Evolutionary conservation across 257 asterid species (phyloP).

Genomic region (Primulina eburnea): DNA sequence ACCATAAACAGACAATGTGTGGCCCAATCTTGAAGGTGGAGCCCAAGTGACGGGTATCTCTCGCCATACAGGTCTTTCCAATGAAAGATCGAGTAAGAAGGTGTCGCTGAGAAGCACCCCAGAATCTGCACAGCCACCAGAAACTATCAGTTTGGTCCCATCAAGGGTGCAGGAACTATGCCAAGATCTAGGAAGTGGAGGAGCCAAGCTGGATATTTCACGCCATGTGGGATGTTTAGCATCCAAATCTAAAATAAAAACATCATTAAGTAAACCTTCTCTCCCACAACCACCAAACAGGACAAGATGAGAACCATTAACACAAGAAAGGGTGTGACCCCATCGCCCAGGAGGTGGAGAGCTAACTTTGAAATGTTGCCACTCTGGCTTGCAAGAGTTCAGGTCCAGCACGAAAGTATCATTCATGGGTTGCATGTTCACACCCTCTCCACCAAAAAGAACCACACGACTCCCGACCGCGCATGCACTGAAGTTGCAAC

Average conservation of each 20-base stretch:
- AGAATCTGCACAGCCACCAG: constrained; percentile 20
- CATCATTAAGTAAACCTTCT: constrained; percentile 23
- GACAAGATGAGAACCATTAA: constrained; percentile 22
- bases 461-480: constrained; percentile 24
- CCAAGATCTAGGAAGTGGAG: constrained; percentile 26
- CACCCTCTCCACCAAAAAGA: constrained; percentile 23
- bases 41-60: constrained; percentile 21
- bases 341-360: constrained; percentile 21
- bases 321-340: constrained; percentile 22
- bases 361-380: constrained; percentile 19
- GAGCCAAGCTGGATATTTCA: constrained; percentile 19
- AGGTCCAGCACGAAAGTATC: constrained; percentile 23
- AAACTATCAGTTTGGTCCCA: constrained; percentile 22
- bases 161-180: constrained; percentile 24
- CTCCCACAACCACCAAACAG: constrained; percentile 23
- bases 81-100: constrained; percentile 20
- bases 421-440: constrained; percentile 24
- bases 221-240: constrained; percentile 21
- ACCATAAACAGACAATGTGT: constrained; percentile 21
- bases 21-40: constrained; percentile 24
- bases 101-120: constrained; percentile 25
- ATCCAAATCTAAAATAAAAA: constrained; percentile 20
- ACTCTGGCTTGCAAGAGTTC: constrained; percentile 20
- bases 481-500: constrained; percentile 26
- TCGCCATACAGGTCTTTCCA: constrained; percentile 21